Percentiles rank a stretch among this genome's conserved stretches.
These are phyloP conservation scores for Aspergillus nidulans DNA, from an alignment of 495 filamentous ascomycete genomes.

Conservation along the genomic window DNA sequence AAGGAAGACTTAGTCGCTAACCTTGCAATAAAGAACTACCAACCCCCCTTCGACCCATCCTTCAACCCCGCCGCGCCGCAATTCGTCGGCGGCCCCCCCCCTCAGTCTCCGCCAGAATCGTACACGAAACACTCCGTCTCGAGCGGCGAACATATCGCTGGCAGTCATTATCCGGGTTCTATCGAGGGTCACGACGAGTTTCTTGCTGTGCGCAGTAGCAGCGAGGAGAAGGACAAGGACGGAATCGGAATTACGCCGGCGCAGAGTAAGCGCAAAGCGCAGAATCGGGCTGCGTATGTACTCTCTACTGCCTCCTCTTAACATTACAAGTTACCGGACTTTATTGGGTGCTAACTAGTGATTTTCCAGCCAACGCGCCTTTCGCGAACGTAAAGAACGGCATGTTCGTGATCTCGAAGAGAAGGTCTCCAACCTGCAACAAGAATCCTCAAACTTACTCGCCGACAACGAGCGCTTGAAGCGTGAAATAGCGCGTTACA, in stretches of 20 bases:
- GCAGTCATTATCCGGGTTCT: slow-evolving; percentile 20
- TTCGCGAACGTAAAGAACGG: slow-evolving; percentile 92
- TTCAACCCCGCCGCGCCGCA: slow-evolving; percentile 23
- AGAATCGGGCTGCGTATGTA: slow-evolving; percentile 93
- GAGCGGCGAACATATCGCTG: slow-evolving; percentile 25
- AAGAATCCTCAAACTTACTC: slow-evolving; percentile 47
- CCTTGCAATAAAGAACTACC: slow-evolving; percentile 24
- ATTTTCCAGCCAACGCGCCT: slow-evolving; percentile 87
- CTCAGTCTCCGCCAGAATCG: slow-evolving; percentile 45
- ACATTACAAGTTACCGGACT: too few relatives aligned
- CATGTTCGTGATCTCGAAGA: slow-evolving; percentile 89
- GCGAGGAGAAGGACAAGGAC: slow-evolving; percentile 57
- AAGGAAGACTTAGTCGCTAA: neutral
- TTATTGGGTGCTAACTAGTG: too few relatives aligned
- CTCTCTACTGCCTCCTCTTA: neutral
- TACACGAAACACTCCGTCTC: slow-evolving; percentile 37
- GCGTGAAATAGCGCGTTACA: slow-evolving; percentile 71
- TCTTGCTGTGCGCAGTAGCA: slow-evolving; percentile 38
- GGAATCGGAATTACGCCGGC: slow-evolving; percentile 55
- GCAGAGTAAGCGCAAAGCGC: slow-evolving; percentile 84
- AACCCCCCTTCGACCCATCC: slow-evolving; percentile 32
- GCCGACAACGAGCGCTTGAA: slow-evolving; percentile 82
- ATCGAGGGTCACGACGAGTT: slow-evolving; percentile 34
- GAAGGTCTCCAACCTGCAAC: slow-evolving; percentile 72
- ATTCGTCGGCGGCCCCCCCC: slow-evolving; percentile 30